phyloP scores from a whole-genome alignment of 2,329 filamentous ascomycete genomes.

The Penicillium sp. region DNA sequence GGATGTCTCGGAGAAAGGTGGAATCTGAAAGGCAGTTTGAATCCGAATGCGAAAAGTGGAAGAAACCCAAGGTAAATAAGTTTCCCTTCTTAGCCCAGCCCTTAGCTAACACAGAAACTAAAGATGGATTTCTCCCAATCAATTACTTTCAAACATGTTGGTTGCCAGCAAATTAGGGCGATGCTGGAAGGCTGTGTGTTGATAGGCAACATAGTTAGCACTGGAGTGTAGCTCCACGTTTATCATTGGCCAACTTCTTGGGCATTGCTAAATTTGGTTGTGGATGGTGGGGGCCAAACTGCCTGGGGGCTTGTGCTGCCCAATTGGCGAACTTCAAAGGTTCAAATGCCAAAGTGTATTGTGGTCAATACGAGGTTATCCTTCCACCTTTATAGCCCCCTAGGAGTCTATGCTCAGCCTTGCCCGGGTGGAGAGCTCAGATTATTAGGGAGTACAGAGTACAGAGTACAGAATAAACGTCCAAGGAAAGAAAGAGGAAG shows the following conservation, averaged over 20 bases:
- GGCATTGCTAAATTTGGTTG: background rate
- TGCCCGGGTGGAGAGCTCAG: background rate
- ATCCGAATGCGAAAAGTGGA: background rate
- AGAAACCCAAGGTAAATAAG: background rate
- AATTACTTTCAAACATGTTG: background rate
- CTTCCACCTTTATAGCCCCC: background rate
- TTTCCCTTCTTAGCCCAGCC: background rate
- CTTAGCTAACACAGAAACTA: background rate
- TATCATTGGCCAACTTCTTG: background rate
- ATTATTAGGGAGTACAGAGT: background rate
- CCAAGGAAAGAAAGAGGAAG: too few species aligned
- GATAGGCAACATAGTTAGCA: background rate
- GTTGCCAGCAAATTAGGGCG: background rate
- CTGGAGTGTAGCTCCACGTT: background rate
- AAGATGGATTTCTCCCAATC: background rate
- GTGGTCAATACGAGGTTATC: background rate
- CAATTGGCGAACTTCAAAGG: background rate
- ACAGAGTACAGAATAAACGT: background rate
- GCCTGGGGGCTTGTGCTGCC: background rate
- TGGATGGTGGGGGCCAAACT: background rate
- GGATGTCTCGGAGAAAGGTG: background rate
- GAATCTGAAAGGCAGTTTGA: background rate
- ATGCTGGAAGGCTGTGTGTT: background rate
- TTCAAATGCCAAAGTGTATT: background rate
- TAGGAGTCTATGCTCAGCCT: background rate